A percentile compares a stretch with the other conserved stretches of the same genome.
Conservation (phyloP, 164 flowering plant species). For the Stephania cephalantha region DNA sequence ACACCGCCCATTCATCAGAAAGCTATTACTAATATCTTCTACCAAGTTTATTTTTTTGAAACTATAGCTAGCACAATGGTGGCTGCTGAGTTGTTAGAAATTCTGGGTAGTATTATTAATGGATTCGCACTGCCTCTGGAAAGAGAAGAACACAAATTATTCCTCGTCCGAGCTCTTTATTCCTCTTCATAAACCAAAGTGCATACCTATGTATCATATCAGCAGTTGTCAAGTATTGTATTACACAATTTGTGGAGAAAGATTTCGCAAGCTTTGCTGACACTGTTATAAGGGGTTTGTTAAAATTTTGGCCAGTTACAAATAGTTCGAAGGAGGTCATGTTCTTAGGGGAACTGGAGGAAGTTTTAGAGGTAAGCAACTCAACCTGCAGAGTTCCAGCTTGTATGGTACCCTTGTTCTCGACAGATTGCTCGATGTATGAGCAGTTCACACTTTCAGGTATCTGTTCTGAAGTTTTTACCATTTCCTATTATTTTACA, state of each 20-base stretch:
- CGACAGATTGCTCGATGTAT: slow-evolving; percentile 58
- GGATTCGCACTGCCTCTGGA: slow-evolving; percentile 87
- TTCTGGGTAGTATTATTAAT: slow-evolving; percentile 74
- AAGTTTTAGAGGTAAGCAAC: slow-evolving; percentile 70
- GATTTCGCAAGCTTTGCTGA: slow-evolving; percentile 88
- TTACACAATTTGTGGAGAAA: slow-evolving; percentile 82
- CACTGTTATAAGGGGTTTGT: slow-evolving; percentile 61
- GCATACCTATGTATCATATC: slow-evolving; percentile 73
- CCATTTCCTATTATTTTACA: neutral
- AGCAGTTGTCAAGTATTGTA: slow-evolving; percentile 74
- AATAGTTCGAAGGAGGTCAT: slow-evolving; percentile 81
- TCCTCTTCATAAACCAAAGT: slow-evolving; percentile 87
- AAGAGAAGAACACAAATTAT: slow-evolving; percentile 80
- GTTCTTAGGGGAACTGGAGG: slow-evolving; percentile 76
- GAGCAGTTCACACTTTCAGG: slow-evolving; percentile 79
- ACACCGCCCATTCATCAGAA: slow-evolving; percentile 74
- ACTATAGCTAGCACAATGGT: slow-evolving; percentile 77
- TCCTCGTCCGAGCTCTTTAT: slow-evolving; percentile 61
- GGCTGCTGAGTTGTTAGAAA: slow-evolving; percentile 75
- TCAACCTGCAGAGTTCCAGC: slow-evolving; percentile 59
- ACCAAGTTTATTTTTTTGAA: slow-evolving; percentile 64
- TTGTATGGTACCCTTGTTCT: slow-evolving; percentile 73
- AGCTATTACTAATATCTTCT: slow-evolving; percentile 75
- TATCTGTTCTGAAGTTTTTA: slow-evolving; percentile 14
- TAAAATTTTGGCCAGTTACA: slow-evolving; percentile 77